Evolutionary conservation across 169 alveolate genomes (phyloP).

Genomic region (Theileria parva): DNA sequence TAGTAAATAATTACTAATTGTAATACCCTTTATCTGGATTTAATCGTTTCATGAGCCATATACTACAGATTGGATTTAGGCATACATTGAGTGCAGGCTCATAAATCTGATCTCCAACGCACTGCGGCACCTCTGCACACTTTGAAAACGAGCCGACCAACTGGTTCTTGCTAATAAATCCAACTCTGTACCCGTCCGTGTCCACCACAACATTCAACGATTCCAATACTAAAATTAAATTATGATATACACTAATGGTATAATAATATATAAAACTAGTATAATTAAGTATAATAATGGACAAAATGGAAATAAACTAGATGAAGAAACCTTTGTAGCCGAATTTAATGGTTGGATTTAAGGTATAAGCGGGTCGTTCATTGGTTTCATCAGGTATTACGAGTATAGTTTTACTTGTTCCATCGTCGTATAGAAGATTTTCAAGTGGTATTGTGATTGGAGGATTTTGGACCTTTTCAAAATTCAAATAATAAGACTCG

Average conservation of each 20-base stretch:
- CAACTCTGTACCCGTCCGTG: constrained; percentile 67
- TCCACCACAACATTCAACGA: constrained; percentile 71
- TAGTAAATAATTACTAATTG: too few species aligned
- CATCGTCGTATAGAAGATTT: constrained; percentile 65
- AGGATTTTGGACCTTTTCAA: not conserved
- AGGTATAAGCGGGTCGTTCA: constrained; percentile 59
- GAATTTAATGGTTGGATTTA: constrained; percentile 70
- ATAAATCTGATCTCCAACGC: constrained; percentile 73
- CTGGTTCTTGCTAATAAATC: constrained; percentile 62
- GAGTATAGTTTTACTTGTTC: constrained; percentile 51
- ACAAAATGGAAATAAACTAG: not conserved
- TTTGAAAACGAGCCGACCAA: constrained; percentile 37
- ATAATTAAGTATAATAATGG: too few species aligned
- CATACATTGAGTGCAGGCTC: constrained; percentile 75
- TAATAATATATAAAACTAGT: too few species aligned
- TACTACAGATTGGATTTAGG: constrained; percentile 72
- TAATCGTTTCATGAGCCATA: constrained; percentile 73
- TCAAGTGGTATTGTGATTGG: constrained; percentile 50
- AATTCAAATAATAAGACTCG: not conserved
- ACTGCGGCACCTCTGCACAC: constrained; percentile 41
- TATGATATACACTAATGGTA: too few species aligned
- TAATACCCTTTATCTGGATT: constrained; percentile 63
- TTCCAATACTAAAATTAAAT: constrained; percentile 52
- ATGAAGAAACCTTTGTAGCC: constrained; percentile 64
- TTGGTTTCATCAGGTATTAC: constrained; percentile 69